Conservation (phyloP, 257 asterid species). For the Primulina eburnea region DNA sequence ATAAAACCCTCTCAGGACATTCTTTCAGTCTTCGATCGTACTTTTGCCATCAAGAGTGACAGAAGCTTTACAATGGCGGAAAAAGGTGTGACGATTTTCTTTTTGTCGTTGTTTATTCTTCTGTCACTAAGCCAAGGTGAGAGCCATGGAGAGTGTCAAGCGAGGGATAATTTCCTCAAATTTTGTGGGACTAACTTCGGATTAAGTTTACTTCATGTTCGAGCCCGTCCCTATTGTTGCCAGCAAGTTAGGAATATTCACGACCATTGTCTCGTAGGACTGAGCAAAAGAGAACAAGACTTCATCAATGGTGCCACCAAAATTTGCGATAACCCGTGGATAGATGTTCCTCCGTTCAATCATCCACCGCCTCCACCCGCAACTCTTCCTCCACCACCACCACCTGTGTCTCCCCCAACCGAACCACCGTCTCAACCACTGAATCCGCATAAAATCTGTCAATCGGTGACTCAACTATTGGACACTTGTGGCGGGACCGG, state of each 20-base stretch:
- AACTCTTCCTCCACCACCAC: too few species aligned
- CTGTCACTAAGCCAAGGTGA: neutral
- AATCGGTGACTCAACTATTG: neutral
- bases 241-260: neutral
- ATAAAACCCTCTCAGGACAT: too few species aligned
- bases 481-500: neutral
- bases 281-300: neutral
- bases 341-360: neutral
- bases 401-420: too few species aligned
- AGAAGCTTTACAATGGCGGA: neutral
- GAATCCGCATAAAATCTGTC: neutral
- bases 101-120: neutral
- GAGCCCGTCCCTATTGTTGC: neutral
- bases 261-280: neutral
- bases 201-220: neutral
- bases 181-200: neutral
- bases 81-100: neutral
- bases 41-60: too few species aligned
- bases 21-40: too few species aligned
- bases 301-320: neutral
- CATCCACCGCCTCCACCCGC: too few species aligned
- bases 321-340: neutral
- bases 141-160: neutral
- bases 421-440: neutral
- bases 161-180: neutral